Evolutionary conservation across 192 early-diverging fungal species (phyloP), one percentile per base, ranked within the genome.

Genomic region (Coemansia sp.): DNA sequence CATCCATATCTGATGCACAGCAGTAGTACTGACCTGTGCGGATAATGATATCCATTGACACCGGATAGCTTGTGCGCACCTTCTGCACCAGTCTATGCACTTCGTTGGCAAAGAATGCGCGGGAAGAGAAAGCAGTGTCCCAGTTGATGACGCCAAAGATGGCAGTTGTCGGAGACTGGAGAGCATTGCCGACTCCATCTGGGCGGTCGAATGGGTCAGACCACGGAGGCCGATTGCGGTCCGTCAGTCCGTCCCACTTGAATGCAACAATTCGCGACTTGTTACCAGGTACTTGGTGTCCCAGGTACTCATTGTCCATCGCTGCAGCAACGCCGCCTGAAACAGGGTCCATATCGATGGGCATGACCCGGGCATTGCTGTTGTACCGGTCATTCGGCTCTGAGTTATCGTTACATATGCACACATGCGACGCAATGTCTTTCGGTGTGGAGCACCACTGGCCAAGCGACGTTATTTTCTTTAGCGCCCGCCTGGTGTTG

Each of bases 1-100:
- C 3, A 33, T 68, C 52, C 49, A 61, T 25, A 58, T 86, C 84
- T 3, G 75, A 68, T 12, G 74, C 80, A 52, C 84, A 86, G 63
- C 84, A 86, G 64, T 71, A 84, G 53, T 84, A 82, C 57, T 86
- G 84, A 1, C 79, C 72, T 2, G 82, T 73, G 43, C 84, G 82
- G 28, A 84, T 73, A 8, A 86, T 58, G 30, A 86, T 76, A n/a
- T 59, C 61, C 0, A 68, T 76, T 0, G 42, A 34, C 23, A 64
- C 33, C 12, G 73, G 21, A 30, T 84, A 86, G 0, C 37, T 55
- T 6, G 20, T 13, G 18, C 69, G 68, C n/a, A 86, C 58, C 16
- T 61, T 40, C 6, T 39, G 29, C 10, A 76, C 67, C 0, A 86
- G 53, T 9, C 45, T 63, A 10, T 67, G 39, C 0, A 82, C 59